Evolutionary conservation across 129 eudicot species (phyloP), one percentile per base, ranked within the genome.

Genomic region (Ambrosia trifida): DNA sequence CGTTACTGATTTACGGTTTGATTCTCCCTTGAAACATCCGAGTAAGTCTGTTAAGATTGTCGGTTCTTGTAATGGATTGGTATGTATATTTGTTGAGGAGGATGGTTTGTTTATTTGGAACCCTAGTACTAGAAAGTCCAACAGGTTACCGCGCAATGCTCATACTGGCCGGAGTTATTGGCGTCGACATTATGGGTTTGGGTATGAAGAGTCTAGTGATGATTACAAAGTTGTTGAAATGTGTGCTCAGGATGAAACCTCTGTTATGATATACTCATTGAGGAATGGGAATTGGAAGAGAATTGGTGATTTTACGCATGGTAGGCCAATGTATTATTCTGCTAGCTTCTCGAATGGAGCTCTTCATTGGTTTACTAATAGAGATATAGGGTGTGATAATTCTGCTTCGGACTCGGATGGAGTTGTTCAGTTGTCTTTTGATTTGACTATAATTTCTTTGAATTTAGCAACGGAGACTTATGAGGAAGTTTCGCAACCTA

Each of bases 191-290:
- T 89, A 69, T 51, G 96, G 89, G 1, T 89, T 89, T 49, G 96
- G 91, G 52, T 86, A 77, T 33, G 71, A 72, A 54, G 85, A 64
- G 70, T 30, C 57, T 4, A 72, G 20, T 31, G 91, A 84, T 70
- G 96, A 89, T 69, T 83, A 79, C 50, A 83, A 82, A 68, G 87
- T 89, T 24, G 85, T 89, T 38, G 85, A 81, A 19, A 81, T 86
- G 0, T 83, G 70, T 66, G 77, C 87, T 67, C 24, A 18, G 9
- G 69, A 54, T 72, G 81, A 85, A 9, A 70, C 80, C 11, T 76
- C 38, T 2, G 89, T 84, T 24, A 82, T 57, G 74, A 69, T 89
- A 10, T 89, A 68, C 73, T 83, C 89, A 18, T 30, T 75, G 68
- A 82, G 66, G 56, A 0, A 13, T 20, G 80, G 86, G 66, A 80